phyloP scores from a whole-genome alignment of 371 early-diverging fungal species.

The Mucor sp. region DNA sequence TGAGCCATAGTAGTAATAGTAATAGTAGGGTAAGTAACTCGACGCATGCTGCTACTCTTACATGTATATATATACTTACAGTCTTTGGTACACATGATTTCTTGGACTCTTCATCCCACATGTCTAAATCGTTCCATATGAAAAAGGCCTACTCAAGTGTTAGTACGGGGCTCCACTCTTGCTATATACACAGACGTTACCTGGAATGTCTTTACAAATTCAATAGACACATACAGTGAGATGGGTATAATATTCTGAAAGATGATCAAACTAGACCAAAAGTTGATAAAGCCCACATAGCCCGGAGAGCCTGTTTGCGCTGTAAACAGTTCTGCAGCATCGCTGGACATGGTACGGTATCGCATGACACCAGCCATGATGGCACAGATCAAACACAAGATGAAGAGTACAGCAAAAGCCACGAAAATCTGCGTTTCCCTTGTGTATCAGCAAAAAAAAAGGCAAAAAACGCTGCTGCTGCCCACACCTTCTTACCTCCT shows the following conservation, averaged over 20 bases:
- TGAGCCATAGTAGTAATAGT: too few species aligned
- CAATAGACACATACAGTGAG: conserved; percentile 94
- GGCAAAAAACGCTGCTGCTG: too few species aligned
- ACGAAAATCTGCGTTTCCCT: conserved; percentile 72
- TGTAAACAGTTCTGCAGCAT: conserved; percentile 36
- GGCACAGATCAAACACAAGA: conserved; percentile 75
- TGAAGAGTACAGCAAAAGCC: conserved; percentile 77
- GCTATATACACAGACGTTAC: too few species aligned
- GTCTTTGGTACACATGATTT: conserved; percentile 73
- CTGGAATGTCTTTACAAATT: conserved; percentile 79
- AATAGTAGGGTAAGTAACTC: not conserved
- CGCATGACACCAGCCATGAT: conserved; percentile 63
- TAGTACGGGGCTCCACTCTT: too few species aligned
- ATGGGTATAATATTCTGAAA: conserved; percentile 97
- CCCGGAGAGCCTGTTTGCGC: conserved; percentile 37
- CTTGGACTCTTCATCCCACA: conserved; percentile 78
- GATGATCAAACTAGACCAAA: conserved; percentile 82
- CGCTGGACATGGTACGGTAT: conserved; percentile 26
- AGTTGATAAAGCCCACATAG: conserved; percentile 58
- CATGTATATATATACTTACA: conserved; percentile 32
- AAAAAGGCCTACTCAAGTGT: conserved; percentile 70
- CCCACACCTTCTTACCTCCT: conserved; percentile 64
- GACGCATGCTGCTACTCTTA: too few species aligned
- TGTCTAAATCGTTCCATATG: conserved; percentile 83
- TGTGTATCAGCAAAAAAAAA: conserved; percentile 39